Evolutionary conservation across 169 alveolate genomes (phyloP).

Genomic region (Fabrea salina): DNA sequence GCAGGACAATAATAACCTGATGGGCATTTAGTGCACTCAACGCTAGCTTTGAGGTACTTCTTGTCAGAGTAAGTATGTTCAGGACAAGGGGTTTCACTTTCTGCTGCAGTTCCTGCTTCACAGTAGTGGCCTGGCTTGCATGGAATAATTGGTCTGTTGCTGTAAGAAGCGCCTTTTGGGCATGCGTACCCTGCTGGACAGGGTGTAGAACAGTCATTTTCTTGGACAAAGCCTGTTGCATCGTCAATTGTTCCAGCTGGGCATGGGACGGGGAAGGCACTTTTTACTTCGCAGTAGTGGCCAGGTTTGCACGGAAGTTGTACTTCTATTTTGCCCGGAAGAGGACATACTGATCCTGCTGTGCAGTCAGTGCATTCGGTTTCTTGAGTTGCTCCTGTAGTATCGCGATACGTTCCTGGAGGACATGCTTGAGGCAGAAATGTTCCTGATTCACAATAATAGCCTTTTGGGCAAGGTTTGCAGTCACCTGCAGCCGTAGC

Average conservation of each 20-base stretch:
- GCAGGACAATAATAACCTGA: conserved; percentile 63
- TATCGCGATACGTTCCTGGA: conserved; percentile 28
- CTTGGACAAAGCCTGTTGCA: conserved; percentile 16
- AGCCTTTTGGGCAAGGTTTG: conserved; percentile 54
- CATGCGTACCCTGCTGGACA: conserved; percentile 31
- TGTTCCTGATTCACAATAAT: conserved; percentile 60
- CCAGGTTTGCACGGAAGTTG: conserved; percentile 55
- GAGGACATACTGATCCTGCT: conserved; percentile 50
- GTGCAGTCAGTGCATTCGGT: conserved; percentile 44
- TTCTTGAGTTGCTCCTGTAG: conserved; percentile 12
- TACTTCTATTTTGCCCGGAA: conserved; percentile 44
- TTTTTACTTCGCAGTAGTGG: conserved; percentile 46
- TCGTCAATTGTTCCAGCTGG: conserved; percentile 53
- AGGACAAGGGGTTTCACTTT: neutral
- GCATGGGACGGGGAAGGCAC: conserved; percentile 46
- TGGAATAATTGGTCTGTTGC: conserved; percentile 21
- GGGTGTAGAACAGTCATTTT: conserved; percentile 34
- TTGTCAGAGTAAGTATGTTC: conserved; percentile 23
- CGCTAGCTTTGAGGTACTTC: neutral
- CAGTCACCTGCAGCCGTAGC: conserved; percentile 16
- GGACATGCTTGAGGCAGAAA: conserved; percentile 45
- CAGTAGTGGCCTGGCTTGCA: conserved; percentile 43
- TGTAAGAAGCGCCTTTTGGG: conserved; percentile 35
- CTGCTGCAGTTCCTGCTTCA: neutral
- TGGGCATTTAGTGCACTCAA: conserved; percentile 39